A percentile compares a stretch with the other conserved stretches of the same genome.
Evolutionary conservation across 2,329 filamentous ascomycete genomes (phyloP).

Genomic region (Ramichloridium luteum): DNA sequence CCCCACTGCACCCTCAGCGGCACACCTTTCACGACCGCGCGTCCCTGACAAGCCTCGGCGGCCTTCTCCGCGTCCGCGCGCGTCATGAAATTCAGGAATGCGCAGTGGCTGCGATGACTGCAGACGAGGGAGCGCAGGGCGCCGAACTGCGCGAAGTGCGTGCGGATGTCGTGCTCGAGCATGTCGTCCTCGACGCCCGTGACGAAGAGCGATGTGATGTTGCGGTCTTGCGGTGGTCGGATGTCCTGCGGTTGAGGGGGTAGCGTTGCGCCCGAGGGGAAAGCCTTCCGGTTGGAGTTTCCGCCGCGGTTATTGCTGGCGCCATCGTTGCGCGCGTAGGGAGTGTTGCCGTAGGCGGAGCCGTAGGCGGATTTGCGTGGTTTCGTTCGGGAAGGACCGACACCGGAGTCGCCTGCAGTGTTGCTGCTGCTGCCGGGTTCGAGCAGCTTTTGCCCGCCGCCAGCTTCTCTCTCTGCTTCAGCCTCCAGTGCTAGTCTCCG

Average conservation of each 20-base stretch:
- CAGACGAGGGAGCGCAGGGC: constrained; percentile 88
- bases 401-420: constrained; percentile 30
- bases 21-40: constrained; percentile 80
- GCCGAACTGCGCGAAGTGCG: constrained; percentile 80
- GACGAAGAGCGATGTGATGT: constrained; percentile 85
- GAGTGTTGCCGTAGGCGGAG: constrained; percentile 17
- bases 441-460: constrained; percentile 30
- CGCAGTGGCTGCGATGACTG: constrained; percentile 93
- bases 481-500: constrained; percentile 54
- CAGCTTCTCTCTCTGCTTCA: constrained; percentile 28
- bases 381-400: constrained; percentile 68
- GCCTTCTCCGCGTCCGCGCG: constrained; percentile 77
- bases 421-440: constrained; percentile 25
- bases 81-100: constrained; percentile 87
- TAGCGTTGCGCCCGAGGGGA: constrained; percentile 59
- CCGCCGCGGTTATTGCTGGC: constrained; percentile 23
- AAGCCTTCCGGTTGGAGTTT: constrained; percentile 42
- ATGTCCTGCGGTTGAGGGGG: constrained; percentile 79
- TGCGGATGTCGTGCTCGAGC: constrained; percentile 79
- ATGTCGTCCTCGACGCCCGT: constrained; percentile 94
- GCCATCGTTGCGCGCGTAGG: constrained; percentile 9
- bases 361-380: constrained; percentile 30
- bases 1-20: constrained; percentile 87
- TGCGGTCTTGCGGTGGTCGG: constrained; percentile 67
- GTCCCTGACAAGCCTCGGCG: constrained; percentile 71